phyloP scores from a whole-genome alignment of 73 alveolate genomes.

The Effrenium voratum region DNA sequence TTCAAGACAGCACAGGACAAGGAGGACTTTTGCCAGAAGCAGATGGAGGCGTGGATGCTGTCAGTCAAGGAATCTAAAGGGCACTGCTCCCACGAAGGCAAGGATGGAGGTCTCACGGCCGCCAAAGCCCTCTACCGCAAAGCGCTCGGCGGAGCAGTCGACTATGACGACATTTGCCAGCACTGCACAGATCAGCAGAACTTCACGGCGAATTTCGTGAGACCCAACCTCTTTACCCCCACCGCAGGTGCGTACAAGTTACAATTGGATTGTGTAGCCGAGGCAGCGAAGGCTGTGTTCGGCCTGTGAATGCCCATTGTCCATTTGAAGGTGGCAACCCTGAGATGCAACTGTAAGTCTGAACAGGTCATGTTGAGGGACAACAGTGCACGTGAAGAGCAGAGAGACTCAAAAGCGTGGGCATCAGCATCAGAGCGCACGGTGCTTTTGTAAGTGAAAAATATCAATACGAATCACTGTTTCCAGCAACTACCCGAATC shows the following conservation, averaged over 20 bases:
- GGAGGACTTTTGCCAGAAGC: too few relatives aligned
- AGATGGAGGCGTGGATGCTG: too few relatives aligned
- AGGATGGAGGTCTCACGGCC: slow-evolving; percentile 28
- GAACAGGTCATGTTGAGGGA: too few relatives aligned
- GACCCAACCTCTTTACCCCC: slow-evolving; percentile 47
- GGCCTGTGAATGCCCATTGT: too few relatives aligned
- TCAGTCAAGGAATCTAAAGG: slow-evolving; percentile 15
- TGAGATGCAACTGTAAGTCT: slow-evolving; percentile 32
- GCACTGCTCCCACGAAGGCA: slow-evolving; percentile 48
- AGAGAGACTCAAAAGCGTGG: background rate
- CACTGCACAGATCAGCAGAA: slow-evolving; percentile 26
- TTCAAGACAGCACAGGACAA: too few relatives aligned
- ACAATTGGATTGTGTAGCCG: too few relatives aligned
- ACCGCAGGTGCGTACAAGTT: background rate
- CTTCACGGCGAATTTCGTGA: slow-evolving; percentile 42
- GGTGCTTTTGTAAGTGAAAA: background rate
- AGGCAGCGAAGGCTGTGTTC: slow-evolving; percentile 6
- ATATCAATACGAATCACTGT: too few relatives aligned
- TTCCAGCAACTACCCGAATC: too few relatives aligned
- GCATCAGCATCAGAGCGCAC: slow-evolving; percentile 20
- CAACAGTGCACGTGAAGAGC: too few relatives aligned
- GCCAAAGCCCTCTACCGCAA: slow-evolving; percentile 21
- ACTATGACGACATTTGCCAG: slow-evolving; percentile 42
- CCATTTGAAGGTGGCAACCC: too few relatives aligned
- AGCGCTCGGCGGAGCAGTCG: slow-evolving; percentile 46